Evolutionary conservation across 495 filamentous ascomycete genomes (phyloP), one percentile per base, ranked within the genome.

Genomic region (Achaetomiella virescens): DNA sequence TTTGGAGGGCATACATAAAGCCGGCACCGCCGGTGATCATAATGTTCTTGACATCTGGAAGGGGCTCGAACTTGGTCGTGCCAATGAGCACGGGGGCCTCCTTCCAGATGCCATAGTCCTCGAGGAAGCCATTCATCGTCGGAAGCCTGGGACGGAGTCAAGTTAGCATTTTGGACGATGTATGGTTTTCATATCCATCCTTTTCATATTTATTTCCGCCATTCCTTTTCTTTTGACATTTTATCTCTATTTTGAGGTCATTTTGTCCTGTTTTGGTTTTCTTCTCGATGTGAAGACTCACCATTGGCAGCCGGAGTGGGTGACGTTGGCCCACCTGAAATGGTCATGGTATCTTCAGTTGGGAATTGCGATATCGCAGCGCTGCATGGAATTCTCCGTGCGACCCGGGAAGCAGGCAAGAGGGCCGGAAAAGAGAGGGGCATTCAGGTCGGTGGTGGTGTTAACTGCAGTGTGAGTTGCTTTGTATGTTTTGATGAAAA

Each of bases 11-110:
- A 57, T 70, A 87, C 83, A 88, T 87, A 71, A 88, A 88, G 52
- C 85, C 85, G 42, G 83, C 85, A 24, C 85, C 85, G 48, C 85
- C 85, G 3, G 85, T 87, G 37, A 88, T 78, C 76, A 88, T 81
- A 52, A 88, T 87, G 60, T 87, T 87, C 66, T 80, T 84, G 24
- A 83, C 78, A 67, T 84, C 80, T 27, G 75, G 68, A 4, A 80
- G 65, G 15, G 85, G 80, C 52, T 80, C 77, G 61, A 85, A 88
- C 54, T 79, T 80, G 22, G 82, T 86, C 55, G 73, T 79, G 40
- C 85, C 85, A 7, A 59, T 84, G 46, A 87, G 68, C 49, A 86
- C 61, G 11, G 85, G 85, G 12, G 85, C 84, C 15, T 85, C 78
- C 59, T 80, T 81, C 85, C 84, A 88, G 48, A 83, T 63, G 14